phyloP scores from a whole-genome alignment of 2,329 filamentous ascomycete genomes.

The Arthrobotrys entomopaga region DNA sequence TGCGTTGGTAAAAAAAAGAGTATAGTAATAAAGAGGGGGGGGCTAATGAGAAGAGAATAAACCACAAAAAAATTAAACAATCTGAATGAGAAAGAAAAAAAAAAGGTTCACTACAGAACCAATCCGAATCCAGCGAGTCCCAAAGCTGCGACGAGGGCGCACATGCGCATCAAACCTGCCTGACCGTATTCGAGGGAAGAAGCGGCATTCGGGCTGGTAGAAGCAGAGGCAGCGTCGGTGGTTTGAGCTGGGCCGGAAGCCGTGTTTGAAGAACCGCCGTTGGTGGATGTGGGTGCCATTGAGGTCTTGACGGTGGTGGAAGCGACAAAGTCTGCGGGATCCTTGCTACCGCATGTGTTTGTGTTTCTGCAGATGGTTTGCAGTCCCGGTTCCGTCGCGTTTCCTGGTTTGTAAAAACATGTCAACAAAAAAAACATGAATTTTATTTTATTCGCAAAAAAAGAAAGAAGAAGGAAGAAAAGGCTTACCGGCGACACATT shows the following conservation, averaged over 20 bases:
- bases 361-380: slow-evolving; percentile 47
- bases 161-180: slow-evolving; percentile 20
- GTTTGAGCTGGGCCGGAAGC: slow-evolving; percentile 2
- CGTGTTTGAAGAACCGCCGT: background rate
- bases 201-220: slow-evolving; percentile 36
- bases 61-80: background rate
- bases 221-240: slow-evolving; percentile 16
- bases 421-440: no score
- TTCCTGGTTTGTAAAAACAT: slow-evolving; percentile 41
- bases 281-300: slow-evolving; percentile 4
- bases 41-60: background rate
- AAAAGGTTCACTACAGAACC: slow-evolving; percentile 30
- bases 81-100: background rate
- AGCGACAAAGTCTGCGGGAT: slow-evolving; percentile 40
- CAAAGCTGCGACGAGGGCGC: slow-evolving; percentile 32
- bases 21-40: background rate
- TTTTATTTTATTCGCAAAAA: background rate
- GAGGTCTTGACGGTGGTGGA: slow-evolving; percentile 35
- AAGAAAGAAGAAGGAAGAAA: background rate
- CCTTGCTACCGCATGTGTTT: slow-evolving; percentile 48
- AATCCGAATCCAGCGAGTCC: slow-evolving; percentile 41
- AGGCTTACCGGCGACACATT: slow-evolving; percentile 50
- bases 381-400: slow-evolving; percentile 40
- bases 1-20: background rate
- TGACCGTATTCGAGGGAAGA: slow-evolving; percentile 10